These are phyloP conservation scores for Cercospora citrullina DNA, from an alignment of 2,329 filamentous ascomycete genomes.

Conservation along the genomic window DNA sequence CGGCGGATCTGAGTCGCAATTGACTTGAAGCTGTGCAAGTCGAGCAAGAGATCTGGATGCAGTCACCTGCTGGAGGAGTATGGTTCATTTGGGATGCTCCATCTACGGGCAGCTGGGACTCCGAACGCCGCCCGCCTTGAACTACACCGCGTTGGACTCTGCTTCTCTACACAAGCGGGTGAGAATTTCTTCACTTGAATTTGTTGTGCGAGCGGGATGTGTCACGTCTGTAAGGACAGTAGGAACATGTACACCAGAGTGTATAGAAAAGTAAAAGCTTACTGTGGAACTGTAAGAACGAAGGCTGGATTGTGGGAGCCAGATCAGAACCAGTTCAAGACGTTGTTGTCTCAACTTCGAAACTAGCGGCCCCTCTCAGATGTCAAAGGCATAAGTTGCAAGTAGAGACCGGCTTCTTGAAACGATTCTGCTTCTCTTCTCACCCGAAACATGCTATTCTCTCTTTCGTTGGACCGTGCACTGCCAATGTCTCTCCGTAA, in stretches of 20 bases:
- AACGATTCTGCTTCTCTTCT: not conserved
- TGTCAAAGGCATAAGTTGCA: not conserved
- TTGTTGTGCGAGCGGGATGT: not conserved
- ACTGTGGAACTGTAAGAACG: not conserved
- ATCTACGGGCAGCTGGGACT: not conserved
- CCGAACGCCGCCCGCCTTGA: not conserved
- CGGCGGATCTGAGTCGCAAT: not conserved
- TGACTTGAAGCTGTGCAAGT: not conserved
- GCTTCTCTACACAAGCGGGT: not conserved
- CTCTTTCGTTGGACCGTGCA: not conserved
- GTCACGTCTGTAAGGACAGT: not conserved
- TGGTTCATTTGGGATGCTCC: not conserved
- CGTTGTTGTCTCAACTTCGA: not conserved
- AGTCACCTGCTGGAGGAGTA: not conserved
- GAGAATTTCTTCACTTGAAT: not conserved
- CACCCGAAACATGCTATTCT: not conserved
- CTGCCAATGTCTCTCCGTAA: not conserved
- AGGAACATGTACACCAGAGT: not conserved
- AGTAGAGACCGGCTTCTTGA: not conserved
- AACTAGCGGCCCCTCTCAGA: not conserved
- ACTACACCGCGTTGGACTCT: not conserved
- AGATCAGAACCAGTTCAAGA: not conserved
- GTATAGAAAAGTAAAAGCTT: not conserved
- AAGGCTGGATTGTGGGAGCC: not conserved
- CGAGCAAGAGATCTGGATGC: not conserved